Conservation (phyloP, 495 filamentous ascomycete genomes). For the Aspergillus avenaceus region DNA sequence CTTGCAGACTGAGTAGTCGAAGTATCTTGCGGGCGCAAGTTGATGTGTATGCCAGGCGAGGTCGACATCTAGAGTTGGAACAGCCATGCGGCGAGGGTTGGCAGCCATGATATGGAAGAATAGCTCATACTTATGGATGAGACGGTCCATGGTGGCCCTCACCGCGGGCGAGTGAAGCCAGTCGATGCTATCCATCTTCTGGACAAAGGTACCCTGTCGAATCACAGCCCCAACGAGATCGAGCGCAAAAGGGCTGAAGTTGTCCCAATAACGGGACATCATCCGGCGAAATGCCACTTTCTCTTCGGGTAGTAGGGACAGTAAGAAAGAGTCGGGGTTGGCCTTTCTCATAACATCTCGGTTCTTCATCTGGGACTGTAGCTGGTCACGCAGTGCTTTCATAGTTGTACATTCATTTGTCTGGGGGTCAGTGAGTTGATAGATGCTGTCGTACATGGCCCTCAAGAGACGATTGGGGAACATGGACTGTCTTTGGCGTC, state of each 20-base stretch:
- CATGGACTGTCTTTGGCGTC: slow-evolving; percentile 13
- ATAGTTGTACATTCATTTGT: slow-evolving; percentile 10
- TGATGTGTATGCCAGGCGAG: slow-evolving; percentile 71
- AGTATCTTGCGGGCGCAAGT: slow-evolving; percentile 62
- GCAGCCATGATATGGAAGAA: slow-evolving; percentile 64
- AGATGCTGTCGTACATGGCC: slow-evolving; percentile 31
- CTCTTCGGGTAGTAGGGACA: slow-evolving; percentile 22
- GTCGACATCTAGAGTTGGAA: slow-evolving; percentile 87
- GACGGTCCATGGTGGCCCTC: slow-evolving; percentile 58
- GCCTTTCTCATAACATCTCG: slow-evolving; percentile 15
- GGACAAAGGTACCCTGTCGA: slow-evolving; percentile 72
- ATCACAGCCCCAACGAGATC: slow-evolving; percentile 77
- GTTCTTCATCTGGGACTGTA: slow-evolving; percentile 12
- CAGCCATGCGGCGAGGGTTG: slow-evolving; percentile 53
- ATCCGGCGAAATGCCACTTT: slow-evolving; percentile 60
- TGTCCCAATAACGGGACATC: slow-evolving; percentile 80
- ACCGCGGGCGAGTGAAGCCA: slow-evolving; percentile 70
- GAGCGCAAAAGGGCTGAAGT: slow-evolving; percentile 63
- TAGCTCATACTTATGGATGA: slow-evolving; percentile 63
- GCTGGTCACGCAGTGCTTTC: slow-evolving; percentile 12
- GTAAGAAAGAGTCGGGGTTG: background rate
- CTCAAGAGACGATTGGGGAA: slow-evolving; percentile 61
- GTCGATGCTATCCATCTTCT: slow-evolving; percentile 77
- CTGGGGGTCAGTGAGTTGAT: slow-evolving; percentile 22
- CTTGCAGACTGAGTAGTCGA: slow-evolving; percentile 40